Evolutionary conservation across 2,329 filamentous ascomycete genomes (phyloP).

Genomic region (Hypoxylon sp.): DNA sequence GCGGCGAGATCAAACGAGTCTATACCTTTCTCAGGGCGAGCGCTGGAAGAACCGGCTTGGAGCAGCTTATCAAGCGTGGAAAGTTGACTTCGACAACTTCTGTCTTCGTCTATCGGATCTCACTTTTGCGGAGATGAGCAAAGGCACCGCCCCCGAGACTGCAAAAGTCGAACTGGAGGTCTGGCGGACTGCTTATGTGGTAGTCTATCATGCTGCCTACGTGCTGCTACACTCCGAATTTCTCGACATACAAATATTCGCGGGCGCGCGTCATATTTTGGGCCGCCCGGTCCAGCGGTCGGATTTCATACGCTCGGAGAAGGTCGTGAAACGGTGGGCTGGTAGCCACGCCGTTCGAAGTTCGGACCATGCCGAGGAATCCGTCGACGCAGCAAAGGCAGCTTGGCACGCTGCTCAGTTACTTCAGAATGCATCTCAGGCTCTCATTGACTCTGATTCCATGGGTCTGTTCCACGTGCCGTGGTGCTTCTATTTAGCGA

Average conservation of each 20-base stretch:
- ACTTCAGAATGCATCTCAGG: constrained; percentile 64
- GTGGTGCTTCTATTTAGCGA: constrained; percentile 74
- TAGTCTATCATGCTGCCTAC: constrained; percentile 72
- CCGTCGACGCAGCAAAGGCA: constrained; percentile 58
- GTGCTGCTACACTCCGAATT: constrained; percentile 71
- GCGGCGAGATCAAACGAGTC: constrained; percentile 72
- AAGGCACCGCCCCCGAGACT: constrained; percentile 37
- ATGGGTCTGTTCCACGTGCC: constrained; percentile 72
- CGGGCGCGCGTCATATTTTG: constrained; percentile 71
- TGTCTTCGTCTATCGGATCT: constrained; percentile 56
- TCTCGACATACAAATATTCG: constrained; percentile 74
- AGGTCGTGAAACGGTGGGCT: constrained; percentile 67
- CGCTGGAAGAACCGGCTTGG: constrained; percentile 67
- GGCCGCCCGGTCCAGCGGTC: constrained; percentile 66
- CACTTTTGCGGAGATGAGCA: constrained; percentile 28
- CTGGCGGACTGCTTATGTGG: constrained; percentile 65
- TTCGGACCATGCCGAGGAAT: constrained; percentile 11
- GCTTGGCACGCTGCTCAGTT: constrained; percentile 69
- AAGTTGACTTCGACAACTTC: constrained; percentile 69
- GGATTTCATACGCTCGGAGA: constrained; percentile 67
- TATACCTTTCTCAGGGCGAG: constrained; percentile 46
- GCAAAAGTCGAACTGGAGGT: constrained; percentile 54
- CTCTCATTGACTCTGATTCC: constrained; percentile 66
- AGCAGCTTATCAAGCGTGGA: constrained; percentile 71
- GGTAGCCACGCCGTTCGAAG: constrained; percentile 41